A percentile compares a stretch with the other conserved stretches of the same genome.
These are phyloP conservation scores for Daldinia decipiens DNA, from an alignment of 495 filamentous ascomycete genomes.

Conservation along the genomic window DNA sequence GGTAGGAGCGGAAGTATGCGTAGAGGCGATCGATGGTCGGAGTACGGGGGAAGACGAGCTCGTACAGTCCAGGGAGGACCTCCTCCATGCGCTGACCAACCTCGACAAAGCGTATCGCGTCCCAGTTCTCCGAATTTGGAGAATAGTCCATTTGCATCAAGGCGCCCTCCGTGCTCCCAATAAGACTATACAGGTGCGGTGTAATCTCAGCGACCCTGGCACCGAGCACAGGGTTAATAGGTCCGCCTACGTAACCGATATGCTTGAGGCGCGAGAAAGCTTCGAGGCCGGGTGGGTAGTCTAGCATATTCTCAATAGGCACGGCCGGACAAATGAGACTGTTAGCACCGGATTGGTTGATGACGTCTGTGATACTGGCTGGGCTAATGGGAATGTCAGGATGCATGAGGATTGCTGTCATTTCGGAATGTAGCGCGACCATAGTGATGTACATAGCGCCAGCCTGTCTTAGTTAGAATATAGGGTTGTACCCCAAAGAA, in stretches of 20 bases:
- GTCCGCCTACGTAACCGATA: conserved; percentile 43
- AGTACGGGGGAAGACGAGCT: conserved; percentile 43
- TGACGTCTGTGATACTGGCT: conserved; percentile 39
- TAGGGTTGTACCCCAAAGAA: background rate
- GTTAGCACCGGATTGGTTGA: conserved; percentile 38
- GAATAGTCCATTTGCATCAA: conserved; percentile 41
- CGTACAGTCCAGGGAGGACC: conserved; percentile 42
- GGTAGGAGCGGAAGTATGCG: conserved; percentile 55
- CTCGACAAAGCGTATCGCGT: conserved; percentile 43
- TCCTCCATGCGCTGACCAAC: conserved; percentile 48
- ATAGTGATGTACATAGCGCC: conserved; percentile 35
- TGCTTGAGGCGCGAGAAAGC: conserved; percentile 38
- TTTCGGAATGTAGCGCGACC: conserved; percentile 21
- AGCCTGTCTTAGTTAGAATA: conserved; percentile 23
- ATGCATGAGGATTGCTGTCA: conserved; percentile 39
- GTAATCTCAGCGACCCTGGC: conserved; percentile 38
- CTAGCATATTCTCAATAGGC: conserved; percentile 44
- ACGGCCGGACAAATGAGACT: conserved; percentile 38
- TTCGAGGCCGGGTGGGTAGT: conserved; percentile 32
- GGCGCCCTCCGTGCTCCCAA: conserved; percentile 46
- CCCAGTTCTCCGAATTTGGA: conserved; percentile 35
- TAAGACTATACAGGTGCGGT: conserved; percentile 42
- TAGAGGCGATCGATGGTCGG: conserved; percentile 33
- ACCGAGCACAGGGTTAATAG: conserved; percentile 43
- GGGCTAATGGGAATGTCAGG: conserved; percentile 37